Base-by-base conservation (phyloP, 495 filamentous ascomycete species). In the Aspergillus sclerotioniger region DNA sequence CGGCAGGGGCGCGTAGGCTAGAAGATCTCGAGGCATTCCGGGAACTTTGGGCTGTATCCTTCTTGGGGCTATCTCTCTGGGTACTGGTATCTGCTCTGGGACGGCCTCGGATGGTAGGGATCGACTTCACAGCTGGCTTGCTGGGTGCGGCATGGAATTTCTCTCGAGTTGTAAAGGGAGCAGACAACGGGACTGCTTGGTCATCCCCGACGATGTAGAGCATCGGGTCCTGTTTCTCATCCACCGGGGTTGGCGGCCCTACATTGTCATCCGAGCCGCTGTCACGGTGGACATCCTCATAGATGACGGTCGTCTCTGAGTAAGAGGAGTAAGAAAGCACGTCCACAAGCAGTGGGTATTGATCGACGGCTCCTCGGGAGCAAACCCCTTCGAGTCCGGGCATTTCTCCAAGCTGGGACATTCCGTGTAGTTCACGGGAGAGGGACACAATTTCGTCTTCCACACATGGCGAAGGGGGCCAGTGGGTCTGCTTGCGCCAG, bases 361-460 rank as follows among this genome's bases (percentile, higher is more conserved):
- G 80, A 53, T 80, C 76, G 57, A 80, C 60, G 21, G 68, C 68
- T 37, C 80, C 80, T 56, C 77, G 68, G 58, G 45, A 58, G 50
- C 68, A 64, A n/a, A 67, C 68, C 25, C 75, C 78, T 50, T 77
- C 73, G 25, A 72, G 21, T 31, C 70, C 74, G 1, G 69, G 71
- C 21, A 68, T 72, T 47, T 72, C 68, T 49, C 69, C 65, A 21
- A 72, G 53, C 16, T 67, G 60, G 39, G 67, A 63, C 32, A 69
- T 58, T 50, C 71, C 74, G 43, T 73, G 44, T 12, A 77, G 53
- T 61, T 81, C 78, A 57, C 71, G 70, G 25, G 71, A 66, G 9
- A 81, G 71, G 29, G 78, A 74, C 12, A 58, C 63, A 16, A 61
- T 56, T 56, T 81, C 78, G 51, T 80, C 77, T 50, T 81, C 78